A percentile compares a stretch with the other conserved stretches of the same genome.
These are phyloP conservation scores for Boechera divaricarpa DNA, from an alignment of 345 rosid genomes.

Conservation along the genomic window DNA sequence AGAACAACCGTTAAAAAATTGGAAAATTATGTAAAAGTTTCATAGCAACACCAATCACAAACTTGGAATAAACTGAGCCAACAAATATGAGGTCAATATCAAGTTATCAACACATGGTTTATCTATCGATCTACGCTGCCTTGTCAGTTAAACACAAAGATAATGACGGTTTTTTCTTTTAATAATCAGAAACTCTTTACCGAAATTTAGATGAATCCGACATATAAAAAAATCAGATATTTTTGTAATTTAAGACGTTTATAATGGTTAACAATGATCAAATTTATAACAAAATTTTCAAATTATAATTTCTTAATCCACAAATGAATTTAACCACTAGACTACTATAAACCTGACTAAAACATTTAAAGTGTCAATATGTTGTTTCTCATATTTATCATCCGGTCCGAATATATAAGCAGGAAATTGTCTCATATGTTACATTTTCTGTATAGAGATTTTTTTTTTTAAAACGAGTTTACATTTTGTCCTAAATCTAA, in stretches of 20 bases:
- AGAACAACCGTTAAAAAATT: constrained; percentile 8
- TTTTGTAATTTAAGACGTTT: neutral
- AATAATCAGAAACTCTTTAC: neutral
- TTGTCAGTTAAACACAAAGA: neutral
- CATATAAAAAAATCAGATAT: neutral
- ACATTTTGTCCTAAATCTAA: neutral
- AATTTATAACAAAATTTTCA: too few species aligned
- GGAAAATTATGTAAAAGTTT: constrained; percentile 24
- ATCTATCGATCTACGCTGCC: neutral
- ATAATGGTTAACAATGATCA: neutral
- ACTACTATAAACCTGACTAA: too few species aligned
- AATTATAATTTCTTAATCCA: too few species aligned
- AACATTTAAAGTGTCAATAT: too few species aligned
- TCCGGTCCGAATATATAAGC: too few species aligned
- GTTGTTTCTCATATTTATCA: too few species aligned
- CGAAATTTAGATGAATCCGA: neutral
- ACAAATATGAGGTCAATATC: neutral
- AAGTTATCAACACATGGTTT: neutral
- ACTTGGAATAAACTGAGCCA: neutral
- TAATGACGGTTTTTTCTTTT: neutral
- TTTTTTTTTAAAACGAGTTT: neutral
- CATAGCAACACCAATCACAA: neutral
- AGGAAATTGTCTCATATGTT: neutral
- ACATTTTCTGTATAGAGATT: too few species aligned
- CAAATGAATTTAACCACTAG: too few species aligned